These are phyloP conservation scores for Tieghemostelium lacteum DNA, from an alignment of 78 protist species.

Conservation along the genomic window DNA sequence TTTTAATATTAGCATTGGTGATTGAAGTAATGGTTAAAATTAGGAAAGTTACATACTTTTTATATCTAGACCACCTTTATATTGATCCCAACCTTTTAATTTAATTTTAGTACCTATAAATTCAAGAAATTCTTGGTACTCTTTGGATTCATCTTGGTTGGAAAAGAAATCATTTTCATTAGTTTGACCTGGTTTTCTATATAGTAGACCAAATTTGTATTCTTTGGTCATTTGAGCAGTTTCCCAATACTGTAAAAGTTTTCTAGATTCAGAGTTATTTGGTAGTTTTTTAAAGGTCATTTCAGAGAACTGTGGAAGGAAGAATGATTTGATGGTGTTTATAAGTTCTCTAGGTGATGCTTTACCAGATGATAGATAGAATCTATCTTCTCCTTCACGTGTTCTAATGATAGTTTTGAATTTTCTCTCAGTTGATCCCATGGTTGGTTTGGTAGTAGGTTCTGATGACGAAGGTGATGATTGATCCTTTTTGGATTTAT, in stretches of 20 bases:
- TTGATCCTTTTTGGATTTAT: slow-evolving; percentile 22
- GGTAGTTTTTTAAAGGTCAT: slow-evolving; percentile 44
- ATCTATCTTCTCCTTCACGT: slow-evolving; percentile 68
- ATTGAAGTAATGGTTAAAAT: no score
- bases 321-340: slow-evolving; percentile 36
- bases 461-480: neutral
- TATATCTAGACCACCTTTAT: slow-evolving; percentile 84
- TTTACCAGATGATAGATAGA: slow-evolving; percentile 63
- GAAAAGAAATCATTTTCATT: slow-evolving; percentile 81
- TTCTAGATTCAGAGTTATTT: slow-evolving; percentile 43
- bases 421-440: slow-evolving; percentile 55
- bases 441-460: neutral
- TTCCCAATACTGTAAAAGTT: slow-evolving; percentile 55
- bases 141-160: slow-evolving; percentile 34
- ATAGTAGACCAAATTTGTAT: slow-evolving; percentile 80
- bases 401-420: slow-evolving; percentile 62
- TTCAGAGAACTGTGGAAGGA: slow-evolving; percentile 11
- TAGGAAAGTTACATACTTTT: slow-evolving; percentile 42
- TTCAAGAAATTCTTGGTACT: slow-evolving; percentile 76
- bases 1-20: neutral
- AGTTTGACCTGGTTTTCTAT: slow-evolving; percentile 53
- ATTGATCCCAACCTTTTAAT: slow-evolving; percentile 58
- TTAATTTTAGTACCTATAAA: slow-evolving; percentile 72
- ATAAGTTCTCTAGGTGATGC: slow-evolving; percentile 49
- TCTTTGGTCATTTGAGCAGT: slow-evolving; percentile 67